These are phyloP conservation scores for Penicillium capsulatum DNA, from an alignment of 2,329 filamentous ascomycete species.

Conservation along the genomic window DNA sequence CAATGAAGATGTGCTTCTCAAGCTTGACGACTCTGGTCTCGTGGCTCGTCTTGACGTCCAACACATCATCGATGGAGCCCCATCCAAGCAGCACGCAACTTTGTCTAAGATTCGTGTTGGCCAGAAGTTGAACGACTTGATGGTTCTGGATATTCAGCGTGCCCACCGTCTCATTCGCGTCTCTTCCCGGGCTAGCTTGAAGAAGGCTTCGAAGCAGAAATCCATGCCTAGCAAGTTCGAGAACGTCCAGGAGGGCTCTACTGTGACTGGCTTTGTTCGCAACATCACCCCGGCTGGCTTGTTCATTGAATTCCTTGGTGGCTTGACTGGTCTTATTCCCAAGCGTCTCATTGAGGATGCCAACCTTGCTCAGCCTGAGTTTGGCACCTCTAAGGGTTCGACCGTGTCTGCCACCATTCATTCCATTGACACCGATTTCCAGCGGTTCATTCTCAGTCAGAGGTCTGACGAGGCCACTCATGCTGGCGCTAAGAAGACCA, in stretches of 20 bases:
- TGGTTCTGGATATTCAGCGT: conserved; percentile 81
- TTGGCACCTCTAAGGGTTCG: conserved; percentile 74
- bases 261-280: conserved; percentile 74
- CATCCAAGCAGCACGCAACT: conserved; percentile 69
- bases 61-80: conserved; percentile 81
- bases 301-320: conserved; percentile 83
- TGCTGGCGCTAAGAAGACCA: conserved; percentile 41
- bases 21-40: conserved; percentile 67
- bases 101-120: conserved; percentile 80
- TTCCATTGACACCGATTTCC: conserved; percentile 65
- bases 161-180: conserved; percentile 70
- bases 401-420: conserved; percentile 68
- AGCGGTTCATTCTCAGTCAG: conserved; percentile 65
- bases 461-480: conserved; percentile 49
- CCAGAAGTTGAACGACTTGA: conserved; percentile 73
- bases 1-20: conserved; percentile 69
- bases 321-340: conserved; percentile 72
- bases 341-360: conserved; percentile 73
- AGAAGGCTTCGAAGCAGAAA: conserved; percentile 69
- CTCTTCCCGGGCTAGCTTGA: conserved; percentile 76
- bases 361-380: conserved; percentile 63
- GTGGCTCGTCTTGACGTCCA: conserved; percentile 72
- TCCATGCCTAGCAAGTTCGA: conserved; percentile 68
- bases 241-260: conserved; percentile 64
- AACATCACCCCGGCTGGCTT: conserved; percentile 77